phyloP scores from a whole-genome alignment of 345 rosid species.

The Geranium brycei region DNA sequence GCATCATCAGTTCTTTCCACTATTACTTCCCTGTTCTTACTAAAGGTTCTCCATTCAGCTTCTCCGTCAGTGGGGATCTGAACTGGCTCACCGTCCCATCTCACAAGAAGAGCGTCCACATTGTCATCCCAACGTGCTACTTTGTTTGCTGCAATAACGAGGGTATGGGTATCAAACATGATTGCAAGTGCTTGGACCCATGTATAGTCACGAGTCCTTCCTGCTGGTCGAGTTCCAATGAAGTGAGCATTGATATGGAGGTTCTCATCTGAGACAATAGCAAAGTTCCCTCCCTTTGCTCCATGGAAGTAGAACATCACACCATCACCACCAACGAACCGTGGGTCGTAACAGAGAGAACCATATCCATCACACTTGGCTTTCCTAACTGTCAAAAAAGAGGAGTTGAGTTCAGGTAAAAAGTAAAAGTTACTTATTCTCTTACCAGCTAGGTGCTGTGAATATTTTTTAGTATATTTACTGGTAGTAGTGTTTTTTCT shows the following conservation, averaged over 20 bases:
- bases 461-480: not conserved
- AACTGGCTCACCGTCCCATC: conserved; percentile 41
- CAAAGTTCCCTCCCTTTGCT: conserved; percentile 71
- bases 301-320: conserved; percentile 91
- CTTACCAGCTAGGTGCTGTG: not conserved
- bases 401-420: not conserved
- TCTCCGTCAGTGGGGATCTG: conserved; percentile 51
- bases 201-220: conserved; percentile 76
- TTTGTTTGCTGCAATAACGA: conserved; percentile 47
- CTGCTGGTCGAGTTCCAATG: conserved; percentile 69
- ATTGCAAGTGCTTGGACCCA: conserved; percentile 79
- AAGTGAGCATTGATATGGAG: conserved; percentile 82
- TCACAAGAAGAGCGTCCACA: conserved; percentile 42
- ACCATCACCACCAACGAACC: conserved; percentile 81
- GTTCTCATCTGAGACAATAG: conserved; percentile 59
- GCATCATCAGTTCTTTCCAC: conserved; percentile 56
- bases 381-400: conserved; percentile 42
- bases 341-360: conserved; percentile 72
- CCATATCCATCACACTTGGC: conserved; percentile 69
- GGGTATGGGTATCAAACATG: conserved; percentile 57
- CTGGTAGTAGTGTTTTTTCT: not conserved
- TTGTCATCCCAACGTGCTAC: conserved; percentile 45
- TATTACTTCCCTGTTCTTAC: conserved; percentile 28
- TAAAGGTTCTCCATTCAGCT: conserved; percentile 40
- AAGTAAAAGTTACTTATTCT: not conserved